Conservation (phyloP, 2,329 filamentous ascomycete genomes). For the Pestalotiopsis sp. region DNA sequence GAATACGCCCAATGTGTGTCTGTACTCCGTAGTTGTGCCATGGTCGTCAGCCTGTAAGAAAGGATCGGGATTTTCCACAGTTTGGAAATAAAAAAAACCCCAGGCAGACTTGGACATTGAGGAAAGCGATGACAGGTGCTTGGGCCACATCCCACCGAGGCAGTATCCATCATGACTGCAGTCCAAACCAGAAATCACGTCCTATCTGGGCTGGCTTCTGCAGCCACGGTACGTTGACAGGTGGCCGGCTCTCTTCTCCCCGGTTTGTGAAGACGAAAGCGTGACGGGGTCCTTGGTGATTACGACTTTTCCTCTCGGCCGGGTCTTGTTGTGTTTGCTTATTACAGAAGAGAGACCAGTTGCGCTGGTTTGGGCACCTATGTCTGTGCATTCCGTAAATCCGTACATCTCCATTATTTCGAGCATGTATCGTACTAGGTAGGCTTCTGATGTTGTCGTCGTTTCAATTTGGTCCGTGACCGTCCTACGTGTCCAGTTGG, state of each 20-base stretch:
- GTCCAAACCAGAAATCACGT: background rate
- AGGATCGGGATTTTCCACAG: background rate
- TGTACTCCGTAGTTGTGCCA: background rate
- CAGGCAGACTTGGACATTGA: background rate
- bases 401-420: too few relatives aligned
- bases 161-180: background rate
- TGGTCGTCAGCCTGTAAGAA: background rate
- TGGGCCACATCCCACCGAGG: background rate
- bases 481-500: background rate
- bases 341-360: too few relatives aligned
- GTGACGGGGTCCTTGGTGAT: background rate
- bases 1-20: background rate
- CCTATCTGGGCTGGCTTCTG: background rate
- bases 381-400: too few relatives aligned
- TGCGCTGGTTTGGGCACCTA: too few relatives aligned
- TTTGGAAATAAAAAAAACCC: too few relatives aligned
- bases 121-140: constrained; percentile 8
- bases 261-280: background rate
- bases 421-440: too few relatives aligned
- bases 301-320: background rate
- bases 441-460: too few relatives aligned
- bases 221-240: background rate
- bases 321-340: too few relatives aligned
- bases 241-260: background rate
- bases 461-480: background rate